Conservation (phyloP, 208 protist species). For the Leishmania mexicana region DNA sequence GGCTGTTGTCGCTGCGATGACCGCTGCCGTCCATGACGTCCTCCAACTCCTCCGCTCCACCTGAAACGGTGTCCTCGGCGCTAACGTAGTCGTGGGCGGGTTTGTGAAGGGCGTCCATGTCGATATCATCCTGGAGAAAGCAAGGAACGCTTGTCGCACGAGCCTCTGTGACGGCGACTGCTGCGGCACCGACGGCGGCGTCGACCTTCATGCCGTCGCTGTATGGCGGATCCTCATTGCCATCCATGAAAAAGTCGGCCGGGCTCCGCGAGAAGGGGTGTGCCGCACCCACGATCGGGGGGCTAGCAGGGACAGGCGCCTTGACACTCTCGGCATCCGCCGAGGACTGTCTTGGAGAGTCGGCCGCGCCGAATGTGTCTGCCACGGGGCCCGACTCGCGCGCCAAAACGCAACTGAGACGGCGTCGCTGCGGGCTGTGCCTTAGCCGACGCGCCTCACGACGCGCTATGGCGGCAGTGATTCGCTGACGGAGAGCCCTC, state of each 20-base stretch:
- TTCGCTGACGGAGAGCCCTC: slow-evolving; percentile 12
- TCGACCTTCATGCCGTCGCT: neutral
- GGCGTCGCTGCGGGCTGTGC: neutral
- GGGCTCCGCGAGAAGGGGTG: neutral
- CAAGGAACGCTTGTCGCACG: neutral
- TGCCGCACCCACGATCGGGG: too few species aligned
- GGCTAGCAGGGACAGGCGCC: neutral
- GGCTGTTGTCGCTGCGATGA: neutral
- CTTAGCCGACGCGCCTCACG: slow-evolving; percentile 16
- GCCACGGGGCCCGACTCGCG: neutral
- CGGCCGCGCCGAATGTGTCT: neutral
- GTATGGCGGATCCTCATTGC: neutral
- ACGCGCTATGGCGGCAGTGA: slow-evolving; percentile 14
- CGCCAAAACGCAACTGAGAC: too few species aligned
- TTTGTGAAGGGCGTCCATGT: neutral
- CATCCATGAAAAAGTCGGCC: neutral
- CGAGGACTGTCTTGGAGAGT: neutral
- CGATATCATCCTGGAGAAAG: neutral
- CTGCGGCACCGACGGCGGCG: neutral
- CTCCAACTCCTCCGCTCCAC: neutral
- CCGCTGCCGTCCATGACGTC: neutral
- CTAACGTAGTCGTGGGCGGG: neutral
- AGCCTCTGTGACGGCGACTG: neutral
- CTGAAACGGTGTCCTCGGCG: neutral
- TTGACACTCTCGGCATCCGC: neutral